These are phyloP conservation scores for Quercus aquifolioides DNA, from an alignment of 306 rosid species.

Conservation along the genomic window DNA sequence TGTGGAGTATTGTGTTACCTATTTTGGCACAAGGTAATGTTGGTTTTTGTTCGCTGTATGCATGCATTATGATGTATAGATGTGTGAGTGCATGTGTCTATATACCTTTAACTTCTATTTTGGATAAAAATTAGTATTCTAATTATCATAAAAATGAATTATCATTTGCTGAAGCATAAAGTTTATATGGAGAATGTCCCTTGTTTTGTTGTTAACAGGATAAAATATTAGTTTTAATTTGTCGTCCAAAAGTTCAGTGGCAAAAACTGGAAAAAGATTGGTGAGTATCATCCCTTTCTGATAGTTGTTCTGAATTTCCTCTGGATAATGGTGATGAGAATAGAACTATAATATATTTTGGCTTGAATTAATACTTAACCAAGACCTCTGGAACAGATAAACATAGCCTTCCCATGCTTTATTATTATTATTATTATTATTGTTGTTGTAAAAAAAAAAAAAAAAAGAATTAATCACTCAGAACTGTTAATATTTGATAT, in stretches of 20 bases:
- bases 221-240: slow-evolving; percentile 13
- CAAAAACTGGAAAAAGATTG: slow-evolving; percentile 48
- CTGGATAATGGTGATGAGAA: neutral
- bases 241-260: slow-evolving; percentile 28
- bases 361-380: neutral
- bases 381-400: too few species aligned
- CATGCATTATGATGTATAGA: too few species aligned
- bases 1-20: neutral
- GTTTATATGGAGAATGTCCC: neutral
- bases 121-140: too few species aligned
- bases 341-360: neutral
- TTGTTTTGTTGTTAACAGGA: slow-evolving; percentile 28
- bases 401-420: too few species aligned
- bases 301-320: neutral
- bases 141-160: neutral
- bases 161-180: too few species aligned
- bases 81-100: neutral
- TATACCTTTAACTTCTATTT: too few species aligned
- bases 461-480: neutral
- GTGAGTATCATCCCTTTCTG: slow-evolving; percentile 14
- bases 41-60: too few species aligned
- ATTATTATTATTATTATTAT: too few species aligned
- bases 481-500: neutral
- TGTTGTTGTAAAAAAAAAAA: too few species aligned
- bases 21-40: neutral